A percentile compares a stretch with the other conserved stretches of the same genome.
These are phyloP conservation scores for Populus trichocarpa DNA, from an alignment of 441 rosid species.

Conservation along the genomic window DNA sequence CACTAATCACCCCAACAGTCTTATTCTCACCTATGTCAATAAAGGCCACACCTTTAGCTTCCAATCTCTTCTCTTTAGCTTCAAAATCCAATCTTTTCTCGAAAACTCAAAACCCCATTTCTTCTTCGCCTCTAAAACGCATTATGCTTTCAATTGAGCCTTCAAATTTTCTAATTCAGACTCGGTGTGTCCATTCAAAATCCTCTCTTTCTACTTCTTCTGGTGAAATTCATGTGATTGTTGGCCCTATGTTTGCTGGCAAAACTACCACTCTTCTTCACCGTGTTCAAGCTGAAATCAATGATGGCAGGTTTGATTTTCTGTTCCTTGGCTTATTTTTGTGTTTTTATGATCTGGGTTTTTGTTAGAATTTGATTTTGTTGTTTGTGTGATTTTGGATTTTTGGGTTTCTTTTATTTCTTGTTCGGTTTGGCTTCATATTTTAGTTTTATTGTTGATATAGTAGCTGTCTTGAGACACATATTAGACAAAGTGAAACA, in stretches of 20 bases:
- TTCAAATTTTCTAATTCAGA: constrained; percentile 15
- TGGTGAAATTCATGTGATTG: constrained; percentile 74
- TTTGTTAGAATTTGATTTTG: background rate
- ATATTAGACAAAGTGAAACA: background rate
- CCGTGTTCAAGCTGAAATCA: constrained; percentile 52
- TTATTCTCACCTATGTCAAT: constrained; percentile 16
- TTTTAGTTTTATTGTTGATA: background rate
- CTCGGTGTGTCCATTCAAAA: constrained; percentile 26
- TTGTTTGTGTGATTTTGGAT: background rate
- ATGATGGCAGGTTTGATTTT: constrained; percentile 48
- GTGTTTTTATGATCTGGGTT: background rate
- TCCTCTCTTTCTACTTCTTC: constrained; percentile 25
- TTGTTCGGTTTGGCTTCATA: background rate
- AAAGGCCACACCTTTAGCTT: constrained; percentile 17
- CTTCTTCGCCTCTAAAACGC: constrained; percentile 17
- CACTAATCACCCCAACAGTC: constrained; percentile 29
- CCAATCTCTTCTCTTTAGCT: constrained; percentile 10
- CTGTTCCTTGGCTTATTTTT: background rate
- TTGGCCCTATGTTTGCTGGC: constrained; percentile 72
- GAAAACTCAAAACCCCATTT: constrained; percentile 7
- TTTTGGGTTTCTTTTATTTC: background rate
- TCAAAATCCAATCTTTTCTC: constrained; percentile 23
- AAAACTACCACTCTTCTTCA: constrained; percentile 71
- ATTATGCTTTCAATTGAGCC: constrained; percentile 12
- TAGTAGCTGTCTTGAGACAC: background rate